Evolutionary conservation across 345 rosid genomes (phyloP).

Genomic region (Sonneratia alba): DNA sequence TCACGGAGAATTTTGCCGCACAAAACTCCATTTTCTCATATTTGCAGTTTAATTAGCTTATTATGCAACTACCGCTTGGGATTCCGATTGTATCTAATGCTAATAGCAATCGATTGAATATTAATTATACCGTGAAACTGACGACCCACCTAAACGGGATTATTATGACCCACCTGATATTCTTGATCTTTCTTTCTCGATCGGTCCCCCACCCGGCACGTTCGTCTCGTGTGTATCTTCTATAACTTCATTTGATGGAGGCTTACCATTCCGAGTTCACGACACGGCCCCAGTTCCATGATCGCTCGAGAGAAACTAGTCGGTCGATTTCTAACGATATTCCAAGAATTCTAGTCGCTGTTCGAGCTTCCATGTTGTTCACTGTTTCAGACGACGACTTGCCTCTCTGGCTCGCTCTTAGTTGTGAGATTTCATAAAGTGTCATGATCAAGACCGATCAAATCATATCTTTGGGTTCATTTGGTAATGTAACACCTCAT

Average conservation of each 20-base stretch:
- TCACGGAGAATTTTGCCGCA: too few relatives aligned
- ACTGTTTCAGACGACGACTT: not conserved
- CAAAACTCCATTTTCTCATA: too few relatives aligned
- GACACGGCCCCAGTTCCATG: too few relatives aligned
- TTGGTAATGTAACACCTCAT: too few relatives aligned
- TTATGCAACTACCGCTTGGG: slow-evolving; percentile 2
- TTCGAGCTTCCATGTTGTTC: not conserved
- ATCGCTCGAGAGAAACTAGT: not conserved
- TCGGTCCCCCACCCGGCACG: slow-evolving; percentile 34
- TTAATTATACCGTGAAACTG: slow-evolving; percentile 16
- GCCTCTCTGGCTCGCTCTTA: not conserved
- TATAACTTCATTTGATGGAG: slow-evolving; percentile 10
- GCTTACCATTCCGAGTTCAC: not conserved
- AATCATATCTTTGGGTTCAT: slow-evolving; percentile 1
- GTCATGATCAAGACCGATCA: not conserved
- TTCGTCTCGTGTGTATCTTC: slow-evolving; percentile 5
- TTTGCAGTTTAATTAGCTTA: not conserved
- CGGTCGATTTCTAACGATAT: not conserved
- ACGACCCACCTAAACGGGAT: slow-evolving; percentile 37
- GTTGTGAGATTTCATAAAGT: not conserved
- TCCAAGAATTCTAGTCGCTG: not conserved
- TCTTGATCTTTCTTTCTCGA: slow-evolving; percentile 3
- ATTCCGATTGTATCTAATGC: not conserved
- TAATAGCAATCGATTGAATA: not conserved
- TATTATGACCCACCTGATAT: slow-evolving; percentile 8